Evolutionary conservation across 164 flowering plant genomes (phyloP).

Genomic region (Magnolia officinalis): DNA sequence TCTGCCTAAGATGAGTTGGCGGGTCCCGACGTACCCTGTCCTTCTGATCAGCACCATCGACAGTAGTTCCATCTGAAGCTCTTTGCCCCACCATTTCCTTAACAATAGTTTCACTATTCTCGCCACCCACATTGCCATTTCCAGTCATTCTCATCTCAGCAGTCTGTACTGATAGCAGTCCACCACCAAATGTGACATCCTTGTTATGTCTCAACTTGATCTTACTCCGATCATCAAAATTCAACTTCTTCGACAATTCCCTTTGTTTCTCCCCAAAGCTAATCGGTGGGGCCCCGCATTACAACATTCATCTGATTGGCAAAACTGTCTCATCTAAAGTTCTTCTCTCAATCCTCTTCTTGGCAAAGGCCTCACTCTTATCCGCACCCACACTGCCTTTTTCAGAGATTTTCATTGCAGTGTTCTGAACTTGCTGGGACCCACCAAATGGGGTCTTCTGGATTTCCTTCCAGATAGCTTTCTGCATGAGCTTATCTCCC

Average conservation of each 20-base stretch:
- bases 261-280: background rate
- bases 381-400: background rate
- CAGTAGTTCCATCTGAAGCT: background rate
- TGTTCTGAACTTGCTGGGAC: background rate
- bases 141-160: background rate
- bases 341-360: conserved; percentile 35
- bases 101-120: background rate
- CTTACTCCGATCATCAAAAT: background rate
- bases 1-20: background rate
- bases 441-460: conserved; percentile 42
- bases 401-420: background rate
- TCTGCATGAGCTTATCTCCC: conserved; percentile 69
- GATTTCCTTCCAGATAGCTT: conserved; percentile 47
- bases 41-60: background rate
- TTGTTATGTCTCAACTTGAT: background rate
- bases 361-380: conserved; percentile 13
- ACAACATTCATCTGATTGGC: background rate
- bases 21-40: background rate
- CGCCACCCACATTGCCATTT: background rate
- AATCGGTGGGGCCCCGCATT: conserved; percentile 2
- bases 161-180: background rate
- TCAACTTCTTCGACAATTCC: background rate
- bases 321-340: conserved; percentile 34
- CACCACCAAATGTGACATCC: too few relatives aligned
- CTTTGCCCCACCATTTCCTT: background rate